A percentile compares a stretch with the other conserved stretches of the same genome.
Conservation (phyloP, 2,329 filamentous ascomycete species). For the Reticulascus tulasneorum region DNA sequence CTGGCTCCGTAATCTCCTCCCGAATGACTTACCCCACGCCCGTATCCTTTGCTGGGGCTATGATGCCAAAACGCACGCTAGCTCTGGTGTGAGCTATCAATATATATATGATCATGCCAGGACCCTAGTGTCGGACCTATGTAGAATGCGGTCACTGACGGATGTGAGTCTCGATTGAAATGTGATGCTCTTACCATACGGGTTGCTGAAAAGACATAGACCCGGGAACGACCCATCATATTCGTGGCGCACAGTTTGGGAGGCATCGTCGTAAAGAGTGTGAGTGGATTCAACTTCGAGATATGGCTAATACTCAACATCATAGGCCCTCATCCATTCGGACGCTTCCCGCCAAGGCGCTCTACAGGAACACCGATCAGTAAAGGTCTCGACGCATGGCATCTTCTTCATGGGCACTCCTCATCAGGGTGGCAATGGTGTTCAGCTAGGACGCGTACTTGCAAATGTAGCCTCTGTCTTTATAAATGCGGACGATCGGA, state of each 20-base stretch:
- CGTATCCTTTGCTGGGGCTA: no score
- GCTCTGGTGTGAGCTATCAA: no score
- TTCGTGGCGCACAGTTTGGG: conserved; percentile 25
- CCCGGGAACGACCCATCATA: background rate
- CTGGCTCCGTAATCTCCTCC: background rate
- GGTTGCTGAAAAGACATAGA: no score
- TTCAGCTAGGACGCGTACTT: conserved; percentile 21
- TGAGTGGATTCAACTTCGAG: conserved; percentile 12
- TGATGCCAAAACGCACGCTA: background rate
- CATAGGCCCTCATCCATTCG: conserved; percentile 31
- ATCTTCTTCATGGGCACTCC: conserved; percentile 35
- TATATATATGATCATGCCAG: no score
- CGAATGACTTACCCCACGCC: background rate
- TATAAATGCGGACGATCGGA: conserved; percentile 21
- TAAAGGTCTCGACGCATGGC: conserved; percentile 31
- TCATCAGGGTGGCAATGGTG: conserved; percentile 29
- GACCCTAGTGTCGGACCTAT: no score
- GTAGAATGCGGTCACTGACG: no score
- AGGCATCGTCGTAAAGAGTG: conserved; percentile 27
- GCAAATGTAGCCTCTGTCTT: conserved; percentile 29
- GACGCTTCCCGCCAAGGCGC: conserved; percentile 20
- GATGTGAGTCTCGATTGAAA: no score
- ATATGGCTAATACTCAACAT: conserved; percentile 5
- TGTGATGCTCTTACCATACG: no score
- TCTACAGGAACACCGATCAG: conserved; percentile 23